A percentile compares a stretch with the other conserved stretches of the same genome.
Conservation (phyloP, 1,139 yeast genomes). For the Geotrichum bryndzae region DNA sequence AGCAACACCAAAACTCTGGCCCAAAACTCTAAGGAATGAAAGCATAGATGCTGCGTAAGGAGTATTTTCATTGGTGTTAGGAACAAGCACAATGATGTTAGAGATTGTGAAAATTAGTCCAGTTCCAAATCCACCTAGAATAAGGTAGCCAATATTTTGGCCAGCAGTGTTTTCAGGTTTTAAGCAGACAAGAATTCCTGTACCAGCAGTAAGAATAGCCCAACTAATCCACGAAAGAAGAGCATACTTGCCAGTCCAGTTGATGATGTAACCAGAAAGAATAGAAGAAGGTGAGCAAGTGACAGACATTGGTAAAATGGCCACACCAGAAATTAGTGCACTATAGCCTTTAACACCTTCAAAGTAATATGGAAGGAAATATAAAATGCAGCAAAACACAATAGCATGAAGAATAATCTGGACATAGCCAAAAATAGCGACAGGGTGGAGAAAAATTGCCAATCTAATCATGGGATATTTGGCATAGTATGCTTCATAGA, state of each 20-base stretch:
- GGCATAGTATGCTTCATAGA: conserved; percentile 46
- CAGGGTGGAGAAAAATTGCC: conserved; percentile 37
- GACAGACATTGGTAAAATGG: conserved; percentile 49
- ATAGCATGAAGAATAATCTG: conserved; percentile 39
- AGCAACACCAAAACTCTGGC: conserved; percentile 48
- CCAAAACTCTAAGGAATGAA: conserved; percentile 46
- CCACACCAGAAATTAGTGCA: conserved; percentile 52
- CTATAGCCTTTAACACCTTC: conserved; percentile 45
- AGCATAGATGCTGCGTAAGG: conserved; percentile 48
- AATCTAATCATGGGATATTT: conserved; percentile 44
- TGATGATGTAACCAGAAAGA: conserved; percentile 43
- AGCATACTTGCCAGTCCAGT: conserved; percentile 37
- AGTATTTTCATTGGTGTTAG: conserved; percentile 46
- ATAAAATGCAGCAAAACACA: conserved; percentile 40
- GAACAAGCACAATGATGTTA: conserved; percentile 42
- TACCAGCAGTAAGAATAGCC: conserved; percentile 45
- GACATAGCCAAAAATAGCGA: conserved; percentile 36
- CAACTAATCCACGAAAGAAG: conserved; percentile 41
- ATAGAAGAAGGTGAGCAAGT: conserved; percentile 47
- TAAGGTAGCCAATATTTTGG: conserved; percentile 47
- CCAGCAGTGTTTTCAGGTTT: conserved; percentile 38
- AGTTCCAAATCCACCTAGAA: conserved; percentile 49
- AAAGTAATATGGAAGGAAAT: conserved; percentile 49
- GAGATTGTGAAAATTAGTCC: conserved; percentile 43
- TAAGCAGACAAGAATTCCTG: conserved; percentile 46